These are phyloP conservation scores for Clonostachys solani DNA, from an alignment of 2,329 filamentous ascomycete species.

Conservation along the genomic window DNA sequence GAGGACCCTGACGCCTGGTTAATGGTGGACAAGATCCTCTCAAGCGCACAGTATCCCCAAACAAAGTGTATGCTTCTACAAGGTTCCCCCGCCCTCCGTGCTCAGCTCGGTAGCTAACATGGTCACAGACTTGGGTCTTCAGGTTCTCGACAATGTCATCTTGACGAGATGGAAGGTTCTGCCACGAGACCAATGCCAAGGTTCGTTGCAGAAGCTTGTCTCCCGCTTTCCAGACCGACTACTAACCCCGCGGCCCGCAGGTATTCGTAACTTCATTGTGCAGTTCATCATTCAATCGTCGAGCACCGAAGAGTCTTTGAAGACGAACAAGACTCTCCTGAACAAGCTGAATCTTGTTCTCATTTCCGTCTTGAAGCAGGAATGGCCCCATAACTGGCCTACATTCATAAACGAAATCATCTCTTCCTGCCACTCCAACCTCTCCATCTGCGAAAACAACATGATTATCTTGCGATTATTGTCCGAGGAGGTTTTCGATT, in stretches of 20 bases:
- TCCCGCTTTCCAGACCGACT: neutral
- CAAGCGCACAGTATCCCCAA: constrained; percentile 87
- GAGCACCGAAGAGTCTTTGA: constrained; percentile 81
- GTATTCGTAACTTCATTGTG: constrained; percentile 98
- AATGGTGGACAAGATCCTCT: constrained; percentile 93
- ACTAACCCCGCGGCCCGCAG: constrained; percentile 34
- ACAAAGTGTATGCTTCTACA: constrained; percentile 75
- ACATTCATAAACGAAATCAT: constrained; percentile 99
- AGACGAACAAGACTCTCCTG: constrained; percentile 79
- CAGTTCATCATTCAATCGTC: constrained; percentile 97
- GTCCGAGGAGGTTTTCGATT: constrained; percentile 98
- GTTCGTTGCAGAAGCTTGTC: constrained; percentile 30
- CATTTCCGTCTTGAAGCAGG: constrained; percentile 96
- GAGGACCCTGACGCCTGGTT: constrained; percentile 98
- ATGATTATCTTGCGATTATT: constrained; percentile 96
- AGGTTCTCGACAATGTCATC: constrained; percentile 97
- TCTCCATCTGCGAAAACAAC: constrained; percentile 99
- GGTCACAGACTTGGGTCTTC: constrained; percentile 75
- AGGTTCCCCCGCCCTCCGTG: neutral
- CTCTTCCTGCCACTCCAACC: constrained; percentile 87
- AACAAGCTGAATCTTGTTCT: constrained; percentile 99
- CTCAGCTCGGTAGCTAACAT: constrained; percentile 1
- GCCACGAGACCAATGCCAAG: constrained; percentile 92
- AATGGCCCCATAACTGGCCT: constrained; percentile 99
- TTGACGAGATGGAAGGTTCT: constrained; percentile 99